These are phyloP conservation scores for Kazachstania taianensis DNA, from an alignment of 805 yeast species.

Conservation along the genomic window DNA sequence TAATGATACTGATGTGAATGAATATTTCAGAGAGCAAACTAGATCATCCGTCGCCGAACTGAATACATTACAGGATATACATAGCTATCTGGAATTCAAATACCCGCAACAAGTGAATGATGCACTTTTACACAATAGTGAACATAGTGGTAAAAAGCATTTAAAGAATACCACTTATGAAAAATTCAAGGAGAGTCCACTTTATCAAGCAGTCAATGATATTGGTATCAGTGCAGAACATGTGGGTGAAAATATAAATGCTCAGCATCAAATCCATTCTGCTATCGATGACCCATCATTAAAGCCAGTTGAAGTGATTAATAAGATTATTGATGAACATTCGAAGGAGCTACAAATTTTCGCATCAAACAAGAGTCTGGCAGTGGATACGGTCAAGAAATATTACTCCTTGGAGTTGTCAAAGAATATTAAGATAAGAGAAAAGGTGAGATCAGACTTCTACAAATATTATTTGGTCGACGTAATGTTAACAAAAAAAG, in stretches of 20 bases:
- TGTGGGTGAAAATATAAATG: slow-evolving; percentile 71
- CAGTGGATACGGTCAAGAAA: slow-evolving; percentile 62
- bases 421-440: slow-evolving; percentile 72
- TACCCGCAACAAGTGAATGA: slow-evolving; percentile 37
- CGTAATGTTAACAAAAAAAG: slow-evolving; percentile 75
- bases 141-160: slow-evolving; percentile 38
- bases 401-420: slow-evolving; percentile 70
- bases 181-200: slow-evolving; percentile 51
- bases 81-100: slow-evolving; percentile 72
- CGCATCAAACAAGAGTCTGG: slow-evolving; percentile 44
- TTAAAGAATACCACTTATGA: slow-evolving; percentile 55
- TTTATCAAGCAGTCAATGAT: slow-evolving; percentile 56
- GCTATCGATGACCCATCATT: slow-evolving; percentile 54
- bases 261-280: slow-evolving; percentile 56
- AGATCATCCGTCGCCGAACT: slow-evolving; percentile 54
- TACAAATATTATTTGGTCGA: slow-evolving; percentile 57
- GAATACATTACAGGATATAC: slow-evolving; percentile 56
- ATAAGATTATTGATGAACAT: slow-evolving; percentile 29
- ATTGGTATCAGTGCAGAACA: slow-evolving; percentile 72
- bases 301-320: slow-evolving; percentile 53
- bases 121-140: slow-evolving; percentile 20
- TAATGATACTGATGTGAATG: slow-evolving; percentile 49
- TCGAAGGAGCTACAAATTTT: slow-evolving; percentile 31
- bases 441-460: slow-evolving; percentile 53
- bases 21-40: slow-evolving; percentile 44